A percentile compares a stretch with the other conserved stretches of the same genome.
Evolutionary conservation across 2,329 filamentous ascomycete genomes (phyloP).

Genomic region (Aureobasidium sp.): DNA sequence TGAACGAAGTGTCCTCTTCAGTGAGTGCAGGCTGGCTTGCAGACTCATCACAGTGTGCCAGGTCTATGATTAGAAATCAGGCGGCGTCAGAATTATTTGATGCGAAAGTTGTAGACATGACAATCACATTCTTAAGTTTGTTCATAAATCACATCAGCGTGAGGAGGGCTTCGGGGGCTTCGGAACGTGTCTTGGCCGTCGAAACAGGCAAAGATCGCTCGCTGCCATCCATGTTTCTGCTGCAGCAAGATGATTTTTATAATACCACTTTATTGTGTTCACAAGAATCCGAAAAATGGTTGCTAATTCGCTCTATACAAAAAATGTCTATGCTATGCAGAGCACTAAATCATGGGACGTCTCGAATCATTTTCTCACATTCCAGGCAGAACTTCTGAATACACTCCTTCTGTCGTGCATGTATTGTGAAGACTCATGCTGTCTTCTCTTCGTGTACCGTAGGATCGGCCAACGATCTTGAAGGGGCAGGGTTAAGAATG

Average conservation of each 20-base stretch:
- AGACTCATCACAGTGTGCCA: not conserved
- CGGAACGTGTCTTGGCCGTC: not conserved
- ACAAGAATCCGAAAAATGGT: not conserved
- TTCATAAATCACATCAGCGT: not conserved
- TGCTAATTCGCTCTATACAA: not conserved
- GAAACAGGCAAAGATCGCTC: not conserved
- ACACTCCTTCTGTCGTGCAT: not conserved
- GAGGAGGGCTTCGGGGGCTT: not conserved
- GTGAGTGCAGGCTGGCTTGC: not conserved
- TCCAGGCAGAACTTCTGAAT: not conserved
- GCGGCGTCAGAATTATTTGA: not conserved
- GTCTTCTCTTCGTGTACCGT: constrained; percentile 6
- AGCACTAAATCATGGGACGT: not conserved
- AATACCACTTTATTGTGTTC: not conserved
- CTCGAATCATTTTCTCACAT: not conserved
- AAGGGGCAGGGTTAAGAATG: constrained; percentile 60
- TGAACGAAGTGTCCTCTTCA: constrained; percentile 8
- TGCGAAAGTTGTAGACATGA: not conserved
- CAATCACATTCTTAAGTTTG: not conserved
- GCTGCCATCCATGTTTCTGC: not conserved
- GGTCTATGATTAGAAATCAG: not conserved
- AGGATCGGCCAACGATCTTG: constrained; percentile 31
- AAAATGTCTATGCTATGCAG: not conserved
- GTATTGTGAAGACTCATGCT: not conserved
- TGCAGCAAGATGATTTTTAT: not conserved